These are phyloP conservation scores for Fonsecaea pugnacius DNA, from an alignment of 2,329 filamentous ascomycete species.

Conservation along the genomic window DNA sequence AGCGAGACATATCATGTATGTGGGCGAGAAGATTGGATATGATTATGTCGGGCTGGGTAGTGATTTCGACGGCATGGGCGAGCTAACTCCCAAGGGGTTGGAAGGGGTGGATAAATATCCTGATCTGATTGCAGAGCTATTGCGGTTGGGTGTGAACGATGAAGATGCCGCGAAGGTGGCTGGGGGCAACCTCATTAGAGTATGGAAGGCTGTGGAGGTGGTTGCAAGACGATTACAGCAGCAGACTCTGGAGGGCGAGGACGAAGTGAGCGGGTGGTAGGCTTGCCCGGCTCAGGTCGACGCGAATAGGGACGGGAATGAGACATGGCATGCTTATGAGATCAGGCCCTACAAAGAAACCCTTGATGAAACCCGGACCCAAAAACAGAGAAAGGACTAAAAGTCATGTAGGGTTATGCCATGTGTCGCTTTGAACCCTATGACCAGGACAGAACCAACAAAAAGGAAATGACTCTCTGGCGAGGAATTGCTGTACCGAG, in stretches of 20 bases:
- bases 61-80: constrained; percentile 75
- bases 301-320: not conserved
- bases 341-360: not conserved
- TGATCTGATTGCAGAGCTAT: constrained; percentile 73
- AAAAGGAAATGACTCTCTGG: constrained; percentile 17
- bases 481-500: constrained; percentile 16
- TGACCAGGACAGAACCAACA: not conserved
- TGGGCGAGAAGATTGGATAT: constrained; percentile 81
- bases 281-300: not conserved
- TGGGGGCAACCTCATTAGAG: constrained; percentile 79
- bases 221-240: constrained; percentile 70
- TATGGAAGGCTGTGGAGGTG: constrained; percentile 78
- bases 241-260: constrained; percentile 54
- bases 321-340: constrained; percentile 8
- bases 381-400: constrained; percentile 5
- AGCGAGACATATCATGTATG: constrained; percentile 78
- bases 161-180: constrained; percentile 74
- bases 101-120: constrained; percentile 87
- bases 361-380: not conserved
- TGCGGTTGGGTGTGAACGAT: constrained; percentile 74
- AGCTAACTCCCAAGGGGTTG: constrained; percentile 68
- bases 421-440: not conserved
- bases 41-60: constrained; percentile 86
- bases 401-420: not conserved
- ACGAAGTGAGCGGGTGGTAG: constrained; percentile 40